Base-by-base conservation (phyloP, 352 stramenopile genomes). In the Phytophthora melonis region DNA sequence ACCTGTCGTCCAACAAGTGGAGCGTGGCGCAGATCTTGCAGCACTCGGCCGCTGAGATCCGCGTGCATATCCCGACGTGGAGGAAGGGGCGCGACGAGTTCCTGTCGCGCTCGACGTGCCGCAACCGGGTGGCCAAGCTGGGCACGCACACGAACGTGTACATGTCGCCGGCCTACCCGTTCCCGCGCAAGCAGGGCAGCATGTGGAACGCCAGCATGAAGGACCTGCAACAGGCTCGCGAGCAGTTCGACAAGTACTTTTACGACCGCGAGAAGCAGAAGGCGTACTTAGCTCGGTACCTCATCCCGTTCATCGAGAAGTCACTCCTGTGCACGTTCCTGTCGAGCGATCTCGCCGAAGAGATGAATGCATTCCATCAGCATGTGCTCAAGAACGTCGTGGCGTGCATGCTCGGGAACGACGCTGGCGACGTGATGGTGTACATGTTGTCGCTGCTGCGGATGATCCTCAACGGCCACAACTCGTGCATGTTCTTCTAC, bases 401-500 rank as follows among this genome's bases (percentile, higher is more conserved):
- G 19, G 81, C 82, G n/a, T 90, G 81, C 66, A 88, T 93, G 60
- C 69, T 93, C 14, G 82, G 84, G 19, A 74, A 75, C 23, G 74
- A 88, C 45, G 76, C 72, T 1, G 75, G 71, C 1, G 63, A 63
- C 41, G 66, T 81, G 50, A 72, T 84, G 14, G 63, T 83, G 47
- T 76, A 77, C 52, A 76, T 93, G 62, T 66, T 97, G 25, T 87
- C 87, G 47, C 63, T 96, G 23, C 62, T 95, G 21, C 87, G 90
- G 16, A 80, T 97, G 68, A 85, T 97, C 57, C 61, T 95, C 7
- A 94, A 93, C 56, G 90, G 88, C 7, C 84, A 93, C 75, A 83
- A 82, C 43, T 86, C 86, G 32, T 92, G 85, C 53, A 88, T 92
- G 80, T 95, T 86, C 66, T 97, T 94, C 66, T 96, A 97, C 58